phyloP scores from a whole-genome alignment of 2,329 filamentous ascomycete species.

The Cryphonectria carpinicola region DNA sequence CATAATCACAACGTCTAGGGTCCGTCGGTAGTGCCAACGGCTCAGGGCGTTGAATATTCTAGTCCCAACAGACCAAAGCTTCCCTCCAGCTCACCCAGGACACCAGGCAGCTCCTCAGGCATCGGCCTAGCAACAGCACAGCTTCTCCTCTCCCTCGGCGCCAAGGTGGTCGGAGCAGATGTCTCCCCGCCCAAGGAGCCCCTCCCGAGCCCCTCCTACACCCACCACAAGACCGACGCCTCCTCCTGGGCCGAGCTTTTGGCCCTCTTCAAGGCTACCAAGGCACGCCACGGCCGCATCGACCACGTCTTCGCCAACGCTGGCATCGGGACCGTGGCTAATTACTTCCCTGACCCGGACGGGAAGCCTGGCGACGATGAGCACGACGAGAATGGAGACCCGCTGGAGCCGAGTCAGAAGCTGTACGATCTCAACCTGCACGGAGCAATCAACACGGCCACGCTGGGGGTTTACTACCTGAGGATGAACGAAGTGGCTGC shows the following conservation, averaged over 20 bases:
- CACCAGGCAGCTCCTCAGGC: slow-evolving; percentile 12
- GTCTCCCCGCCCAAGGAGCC: not conserved
- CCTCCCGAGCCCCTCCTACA: not conserved
- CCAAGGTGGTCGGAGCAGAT: slow-evolving; percentile 3
- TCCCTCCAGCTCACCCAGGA: not conserved
- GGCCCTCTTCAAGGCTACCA: slow-evolving; percentile 3
- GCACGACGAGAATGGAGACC: not conserved
- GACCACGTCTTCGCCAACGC: slow-evolving; percentile 11
- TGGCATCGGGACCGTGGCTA: not conserved
- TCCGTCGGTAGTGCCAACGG: not conserved
- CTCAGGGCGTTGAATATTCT: not conserved
- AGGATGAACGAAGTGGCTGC: slow-evolving; percentile 33
- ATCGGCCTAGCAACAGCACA: slow-evolving; percentile 6
- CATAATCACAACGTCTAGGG: not conserved
- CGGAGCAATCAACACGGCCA: slow-evolving; percentile 42
- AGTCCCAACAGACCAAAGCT: not conserved
- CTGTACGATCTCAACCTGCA: slow-evolving; percentile 41
- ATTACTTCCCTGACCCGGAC: not conserved
- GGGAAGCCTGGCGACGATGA: not conserved
- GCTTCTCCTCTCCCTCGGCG: slow-evolving; percentile 16
- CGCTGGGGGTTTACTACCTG: slow-evolving; percentile 49
- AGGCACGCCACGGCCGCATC: not conserved
- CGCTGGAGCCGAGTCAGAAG: not conserved
- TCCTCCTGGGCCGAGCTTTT: not conserved
- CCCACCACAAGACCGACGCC: not conserved